A percentile compares a stretch with the other conserved stretches of the same genome.
These are phyloP conservation scores for Venustampulla echinocandica DNA, from an alignment of 495 filamentous ascomycete genomes.

Conservation along the genomic window DNA sequence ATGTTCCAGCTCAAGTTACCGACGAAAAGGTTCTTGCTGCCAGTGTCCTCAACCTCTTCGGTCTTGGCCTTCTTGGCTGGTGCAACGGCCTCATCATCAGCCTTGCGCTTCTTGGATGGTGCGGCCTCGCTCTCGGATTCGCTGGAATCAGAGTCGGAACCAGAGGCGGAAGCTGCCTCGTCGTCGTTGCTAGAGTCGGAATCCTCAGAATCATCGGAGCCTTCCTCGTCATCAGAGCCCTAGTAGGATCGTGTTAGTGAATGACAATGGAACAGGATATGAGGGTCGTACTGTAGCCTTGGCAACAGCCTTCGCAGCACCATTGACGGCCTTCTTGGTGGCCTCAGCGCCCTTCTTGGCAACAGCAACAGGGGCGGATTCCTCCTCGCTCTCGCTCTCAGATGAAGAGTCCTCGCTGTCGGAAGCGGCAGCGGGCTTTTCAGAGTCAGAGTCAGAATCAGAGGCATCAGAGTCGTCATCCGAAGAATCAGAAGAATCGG, in stretches of 20 bases:
- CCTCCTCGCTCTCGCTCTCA: conserved; percentile 29
- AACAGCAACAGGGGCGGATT: conserved; percentile 19
- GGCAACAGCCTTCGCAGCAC: conserved; percentile 29
- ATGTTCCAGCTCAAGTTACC: conserved; percentile 94
- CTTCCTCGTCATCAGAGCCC: conserved; percentile 17
- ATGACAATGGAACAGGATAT: conserved; percentile 1
- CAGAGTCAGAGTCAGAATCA: conserved; percentile 22
- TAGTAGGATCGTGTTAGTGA: conserved; percentile 22
- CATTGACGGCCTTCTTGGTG: conserved; percentile 25
- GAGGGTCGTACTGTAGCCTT: conserved; percentile 30
- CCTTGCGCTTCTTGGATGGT: conserved; percentile 83
- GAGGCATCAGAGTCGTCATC: conserved; percentile 15
- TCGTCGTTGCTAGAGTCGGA: conserved; percentile 8
- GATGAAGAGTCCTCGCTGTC: conserved; percentile 29
- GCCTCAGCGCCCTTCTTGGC: conserved; percentile 25
- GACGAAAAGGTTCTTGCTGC: conserved; percentile 72
- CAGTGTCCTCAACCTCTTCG: conserved; percentile 46
- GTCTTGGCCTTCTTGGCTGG: conserved; percentile 80
- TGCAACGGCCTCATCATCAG: conserved; percentile 50
- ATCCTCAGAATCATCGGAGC: conserved; percentile 14
- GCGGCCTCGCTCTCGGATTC: conserved; percentile 43
- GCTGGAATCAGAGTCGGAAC: conserved; percentile 34
- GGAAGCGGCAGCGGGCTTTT: conserved; percentile 23
- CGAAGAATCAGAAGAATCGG: conserved; percentile 22
- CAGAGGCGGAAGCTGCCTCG: conserved; percentile 21